Evolutionary conservation across 495 filamentous ascomycete genomes (phyloP).

Genomic region (Penicillium angulare): DNA sequence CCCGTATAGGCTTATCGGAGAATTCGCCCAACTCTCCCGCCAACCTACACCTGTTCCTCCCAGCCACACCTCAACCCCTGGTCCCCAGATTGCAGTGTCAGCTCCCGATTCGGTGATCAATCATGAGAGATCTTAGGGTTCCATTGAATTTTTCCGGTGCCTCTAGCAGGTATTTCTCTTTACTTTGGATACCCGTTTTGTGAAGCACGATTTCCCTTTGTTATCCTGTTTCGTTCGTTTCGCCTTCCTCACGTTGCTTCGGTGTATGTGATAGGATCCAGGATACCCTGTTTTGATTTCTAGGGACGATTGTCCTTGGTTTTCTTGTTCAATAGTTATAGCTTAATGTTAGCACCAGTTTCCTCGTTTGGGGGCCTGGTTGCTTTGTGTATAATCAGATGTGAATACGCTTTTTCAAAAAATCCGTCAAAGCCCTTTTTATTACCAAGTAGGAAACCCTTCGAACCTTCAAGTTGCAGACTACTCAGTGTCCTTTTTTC

Average conservation of each 20-base stretch:
- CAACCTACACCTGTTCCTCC: constrained; percentile 32
- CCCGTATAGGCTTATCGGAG: constrained; percentile 38
- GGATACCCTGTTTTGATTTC: constrained; percentile 37
- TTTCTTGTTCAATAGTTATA: constrained; percentile 20
- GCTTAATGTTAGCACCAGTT: constrained; percentile 1
- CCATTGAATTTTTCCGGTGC: constrained; percentile 5
- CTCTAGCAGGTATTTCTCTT: background rate
- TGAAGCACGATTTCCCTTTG: constrained; percentile 23
- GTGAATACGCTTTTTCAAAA: background rate
- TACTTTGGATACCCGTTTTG: constrained; percentile 1
- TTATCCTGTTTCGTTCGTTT: constrained; percentile 26
- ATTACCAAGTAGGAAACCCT: no score
- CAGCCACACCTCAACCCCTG: constrained; percentile 35
- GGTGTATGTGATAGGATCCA: constrained; percentile 44
- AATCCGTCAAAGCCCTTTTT: no score
- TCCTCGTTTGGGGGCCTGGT: background rate
- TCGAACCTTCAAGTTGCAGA: no score
- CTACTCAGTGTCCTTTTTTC: no score
- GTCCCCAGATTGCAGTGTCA: constrained; percentile 21
- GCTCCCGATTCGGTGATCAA: constrained; percentile 21
- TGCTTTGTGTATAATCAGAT: background rate
- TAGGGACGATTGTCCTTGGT: background rate
- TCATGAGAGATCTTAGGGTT: constrained; percentile 4
- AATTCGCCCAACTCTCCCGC: constrained; percentile 40
- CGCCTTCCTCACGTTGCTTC: constrained; percentile 30